Evolutionary conservation across 108 stramenopile genomes (phyloP), one percentile per base, ranked within the genome.

Genomic region (Cyclotella distinguenda): DNA sequence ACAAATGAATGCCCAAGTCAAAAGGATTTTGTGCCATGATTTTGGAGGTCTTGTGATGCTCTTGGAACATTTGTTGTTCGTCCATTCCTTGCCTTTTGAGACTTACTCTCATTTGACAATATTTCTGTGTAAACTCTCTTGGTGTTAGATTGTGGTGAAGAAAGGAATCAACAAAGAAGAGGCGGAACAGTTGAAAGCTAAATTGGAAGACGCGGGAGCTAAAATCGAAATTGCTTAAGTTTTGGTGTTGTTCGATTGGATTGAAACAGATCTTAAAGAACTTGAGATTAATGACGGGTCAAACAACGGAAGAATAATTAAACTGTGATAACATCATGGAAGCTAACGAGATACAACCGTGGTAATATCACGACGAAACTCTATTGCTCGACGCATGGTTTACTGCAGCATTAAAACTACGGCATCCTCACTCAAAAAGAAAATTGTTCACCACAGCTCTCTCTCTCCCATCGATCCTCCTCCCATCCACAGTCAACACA

Each of bases 81-180:
- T 64, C 8, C 33, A 15, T 4, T 19, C 3, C 15, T 34, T 34
- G 25, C 28, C 35, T 32, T 16, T 25, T 54, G 15, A 9, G 18
- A 45, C 25, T 26, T 31, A 47, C 32, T 48, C 30, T 48, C 31
- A 31, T 2, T 22, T 50, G 23, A 42, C 42, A 36, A 6, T 31
- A n/a, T 51, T 7, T 64, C 49, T n/a, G n/a, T n/a, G 51, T 35
- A 13, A 21, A 50, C 49, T 38, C 6, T 30, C 38, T 16, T 26
- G 18, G 9, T 9, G 31, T 11, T 50, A 76, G 74, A 64, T 67
- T 12, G 51, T 34, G n/a, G 30, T 91, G 1, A 86, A 85, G 64
- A 93, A 95, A 72, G 87, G 70, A 36, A 64, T 93, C 30, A 88
- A 80, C 50, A 81, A 74, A 46, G 91, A 95, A 66, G 84, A 89